Percentiles rank a stretch among this genome's conserved stretches.
Conservation (phyloP, 1,284 basidiomycete genomes). For the Mrakiaceae sp. region DNA sequence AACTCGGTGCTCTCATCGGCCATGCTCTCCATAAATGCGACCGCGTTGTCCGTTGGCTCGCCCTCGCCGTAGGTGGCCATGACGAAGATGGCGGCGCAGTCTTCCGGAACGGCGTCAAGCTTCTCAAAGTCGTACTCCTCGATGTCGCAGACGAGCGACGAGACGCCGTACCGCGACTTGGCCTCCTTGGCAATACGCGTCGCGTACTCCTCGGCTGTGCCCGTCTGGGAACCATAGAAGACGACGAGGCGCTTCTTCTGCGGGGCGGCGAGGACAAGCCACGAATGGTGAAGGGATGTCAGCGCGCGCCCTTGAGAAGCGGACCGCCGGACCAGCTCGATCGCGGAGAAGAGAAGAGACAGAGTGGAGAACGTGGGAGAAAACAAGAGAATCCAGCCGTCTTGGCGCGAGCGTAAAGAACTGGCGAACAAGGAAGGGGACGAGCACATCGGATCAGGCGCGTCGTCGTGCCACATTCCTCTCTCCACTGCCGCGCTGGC, state of each 20-base stretch:
- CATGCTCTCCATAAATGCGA: conserved; percentile 83
- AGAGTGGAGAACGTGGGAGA: background rate
- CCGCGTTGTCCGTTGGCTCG: conserved; percentile 98
- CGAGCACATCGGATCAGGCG: too few species aligned
- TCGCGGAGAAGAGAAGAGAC: background rate
- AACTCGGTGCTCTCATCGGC: conserved; percentile 78
- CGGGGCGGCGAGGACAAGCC: conserved; percentile 15
- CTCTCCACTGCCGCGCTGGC: too few species aligned
- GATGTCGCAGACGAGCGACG: conserved; percentile 86
- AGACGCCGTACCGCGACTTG: conserved; percentile 83
- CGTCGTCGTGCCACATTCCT: too few species aligned
- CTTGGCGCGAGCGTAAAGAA: background rate
- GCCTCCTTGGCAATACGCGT: conserved; percentile 88
- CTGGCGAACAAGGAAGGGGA: too few species aligned
- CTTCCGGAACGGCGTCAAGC: conserved; percentile 77
- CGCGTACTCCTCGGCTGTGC: conserved; percentile 91
- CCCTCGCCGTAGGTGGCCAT: conserved; percentile 98
- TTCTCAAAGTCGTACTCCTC: conserved; percentile 97
- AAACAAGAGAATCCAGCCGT: background rate
- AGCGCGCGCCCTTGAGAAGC: background rate
- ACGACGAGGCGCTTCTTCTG: conserved; percentile 91
- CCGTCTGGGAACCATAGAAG: conserved; percentile 93
- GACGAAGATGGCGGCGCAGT: conserved; percentile 81
- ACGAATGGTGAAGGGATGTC: background rate
- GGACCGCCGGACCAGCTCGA: background rate